Evolutionary conservation across 1,139 yeast species (phyloP).

Genomic region (Candida albicans): DNA sequence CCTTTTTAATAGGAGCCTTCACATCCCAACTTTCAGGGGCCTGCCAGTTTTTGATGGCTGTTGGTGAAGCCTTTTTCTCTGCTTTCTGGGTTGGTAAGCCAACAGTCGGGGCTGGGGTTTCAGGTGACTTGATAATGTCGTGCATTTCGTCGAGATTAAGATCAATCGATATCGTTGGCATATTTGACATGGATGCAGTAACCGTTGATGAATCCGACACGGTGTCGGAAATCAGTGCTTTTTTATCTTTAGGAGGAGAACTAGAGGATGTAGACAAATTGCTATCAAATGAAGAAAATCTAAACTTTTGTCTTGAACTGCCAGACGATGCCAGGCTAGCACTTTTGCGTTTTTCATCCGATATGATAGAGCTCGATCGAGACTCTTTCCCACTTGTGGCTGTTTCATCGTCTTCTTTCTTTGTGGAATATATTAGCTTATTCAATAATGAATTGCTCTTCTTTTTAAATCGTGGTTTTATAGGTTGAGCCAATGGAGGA

Average conservation of each 20-base stretch:
- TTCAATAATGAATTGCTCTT: constrained; percentile 47
- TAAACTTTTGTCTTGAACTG: constrained; percentile 33
- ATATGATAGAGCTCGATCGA: constrained; percentile 5
- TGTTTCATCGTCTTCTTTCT: constrained; percentile 26
- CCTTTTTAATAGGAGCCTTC: constrained; percentile 25
- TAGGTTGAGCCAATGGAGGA: constrained; percentile 53
- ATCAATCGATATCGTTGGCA: constrained; percentile 22
- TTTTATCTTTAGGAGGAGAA: constrained; percentile 1
- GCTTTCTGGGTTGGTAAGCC: constrained; percentile 7
- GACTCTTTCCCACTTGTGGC: background rate
- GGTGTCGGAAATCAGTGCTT: background rate
- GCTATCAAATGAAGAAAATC: constrained; percentile 32
- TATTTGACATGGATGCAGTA: background rate
- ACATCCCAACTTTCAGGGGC: constrained; percentile 87
- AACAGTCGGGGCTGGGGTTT: constrained; percentile 8
- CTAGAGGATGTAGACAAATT: constrained; percentile 3
- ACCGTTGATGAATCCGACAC: background rate
- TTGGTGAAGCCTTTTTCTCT: background rate
- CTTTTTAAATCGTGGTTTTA: constrained; percentile 48
- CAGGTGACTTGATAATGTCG: constrained; percentile 45
- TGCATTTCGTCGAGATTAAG: constrained; percentile 56
- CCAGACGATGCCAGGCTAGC: constrained; percentile 16
- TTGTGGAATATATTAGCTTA: constrained; percentile 47
- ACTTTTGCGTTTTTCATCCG: constrained; percentile 15
- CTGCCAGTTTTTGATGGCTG: constrained; percentile 41